Conservation (phyloP, 495 filamentous ascomycete genomes). For the Penicillium coffeae region DNA sequence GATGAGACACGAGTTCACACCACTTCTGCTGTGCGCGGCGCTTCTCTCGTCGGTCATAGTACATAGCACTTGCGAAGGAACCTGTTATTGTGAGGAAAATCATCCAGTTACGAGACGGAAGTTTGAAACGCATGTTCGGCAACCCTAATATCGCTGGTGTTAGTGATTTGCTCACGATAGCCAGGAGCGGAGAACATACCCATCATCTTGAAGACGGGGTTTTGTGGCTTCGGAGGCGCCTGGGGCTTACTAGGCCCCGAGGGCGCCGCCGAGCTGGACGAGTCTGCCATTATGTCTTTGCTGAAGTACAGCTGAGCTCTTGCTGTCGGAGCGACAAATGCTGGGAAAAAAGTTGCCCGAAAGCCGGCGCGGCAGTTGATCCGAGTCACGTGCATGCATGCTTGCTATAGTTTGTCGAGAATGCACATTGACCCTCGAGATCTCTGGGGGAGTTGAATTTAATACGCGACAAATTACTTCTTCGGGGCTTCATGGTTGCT, state of each 20-base stretch:
- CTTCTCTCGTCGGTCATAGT: slow-evolving; percentile 91
- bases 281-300: slow-evolving; percentile 31
- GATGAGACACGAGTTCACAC: slow-evolving; percentile 79
- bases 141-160: slow-evolving; percentile 45
- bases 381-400: slow-evolving; percentile 17
- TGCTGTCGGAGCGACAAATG: slow-evolving; percentile 2
- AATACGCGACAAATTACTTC: no score
- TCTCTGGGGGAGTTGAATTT: no score
- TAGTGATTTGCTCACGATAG: slow-evolving; percentile 4
- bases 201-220: slow-evolving; percentile 71
- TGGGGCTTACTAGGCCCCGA: slow-evolving; percentile 31
- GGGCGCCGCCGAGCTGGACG: slow-evolving; percentile 30
- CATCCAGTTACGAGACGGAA: slow-evolving; percentile 96
- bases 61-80: slow-evolving; percentile 68
- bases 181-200: slow-evolving; percentile 38
- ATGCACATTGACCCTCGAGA: no score
- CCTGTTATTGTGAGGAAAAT: slow-evolving; percentile 83
- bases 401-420: not conserved
- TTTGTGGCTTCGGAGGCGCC: slow-evolving; percentile 47
- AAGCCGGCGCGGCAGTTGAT: slow-evolving; percentile 11
- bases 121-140: slow-evolving; percentile 72
- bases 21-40: slow-evolving; percentile 78
- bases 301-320: not conserved
- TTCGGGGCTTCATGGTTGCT: no score
- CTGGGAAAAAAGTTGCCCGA: slow-evolving; percentile 19